phyloP scores from a whole-genome alignment of 169 alveolate species.

The Cryptosporidium ubiquitum region DNA sequence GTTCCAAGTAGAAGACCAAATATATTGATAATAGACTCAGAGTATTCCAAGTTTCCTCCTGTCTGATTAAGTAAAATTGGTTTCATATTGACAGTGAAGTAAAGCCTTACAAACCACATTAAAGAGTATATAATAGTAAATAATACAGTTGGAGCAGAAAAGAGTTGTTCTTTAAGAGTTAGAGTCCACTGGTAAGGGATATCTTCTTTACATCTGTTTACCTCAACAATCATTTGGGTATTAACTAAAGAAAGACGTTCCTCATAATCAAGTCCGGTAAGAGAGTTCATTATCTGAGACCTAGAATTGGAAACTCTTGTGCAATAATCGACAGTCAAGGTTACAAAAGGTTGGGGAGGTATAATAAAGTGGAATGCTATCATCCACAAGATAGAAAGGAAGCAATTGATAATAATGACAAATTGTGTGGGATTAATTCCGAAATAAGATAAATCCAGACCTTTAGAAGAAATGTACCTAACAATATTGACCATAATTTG shows the following conservation, averaged over 20 bases:
- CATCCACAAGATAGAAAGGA: conserved; percentile 35
- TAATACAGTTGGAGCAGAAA: conserved; percentile 28
- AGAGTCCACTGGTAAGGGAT: conserved; percentile 54
- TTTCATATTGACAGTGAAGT: conserved; percentile 65
- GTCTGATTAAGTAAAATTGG: conserved; percentile 36
- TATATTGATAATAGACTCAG: conserved; percentile 33
- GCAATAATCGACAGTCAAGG: conserved; percentile 41
- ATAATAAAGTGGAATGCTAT: conserved; percentile 30
- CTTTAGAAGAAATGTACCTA: conserved; percentile 1
- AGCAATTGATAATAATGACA: conserved; percentile 14
- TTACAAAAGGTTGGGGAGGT: conserved; percentile 52
- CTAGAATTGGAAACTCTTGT: conserved; percentile 54
- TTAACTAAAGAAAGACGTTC: conserved; percentile 9
- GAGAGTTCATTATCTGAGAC: conserved; percentile 7
- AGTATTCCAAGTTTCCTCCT: conserved; percentile 14
- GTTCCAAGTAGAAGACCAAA: conserved; percentile 58
- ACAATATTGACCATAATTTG: conserved; percentile 45
- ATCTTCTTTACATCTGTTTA: conserved; percentile 60
- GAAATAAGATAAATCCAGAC: background rate
- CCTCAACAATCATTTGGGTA: conserved; percentile 23
- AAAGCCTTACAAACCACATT: conserved; percentile 62
- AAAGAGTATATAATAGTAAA: conserved; percentile 55
- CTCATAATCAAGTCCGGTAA: conserved; percentile 13
- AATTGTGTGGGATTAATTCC: conserved; percentile 38
- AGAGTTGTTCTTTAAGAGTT: conserved; percentile 32